Conservation (phyloP, 768 basidiomycete species). For the Boletus vinaceobasis region DNA sequence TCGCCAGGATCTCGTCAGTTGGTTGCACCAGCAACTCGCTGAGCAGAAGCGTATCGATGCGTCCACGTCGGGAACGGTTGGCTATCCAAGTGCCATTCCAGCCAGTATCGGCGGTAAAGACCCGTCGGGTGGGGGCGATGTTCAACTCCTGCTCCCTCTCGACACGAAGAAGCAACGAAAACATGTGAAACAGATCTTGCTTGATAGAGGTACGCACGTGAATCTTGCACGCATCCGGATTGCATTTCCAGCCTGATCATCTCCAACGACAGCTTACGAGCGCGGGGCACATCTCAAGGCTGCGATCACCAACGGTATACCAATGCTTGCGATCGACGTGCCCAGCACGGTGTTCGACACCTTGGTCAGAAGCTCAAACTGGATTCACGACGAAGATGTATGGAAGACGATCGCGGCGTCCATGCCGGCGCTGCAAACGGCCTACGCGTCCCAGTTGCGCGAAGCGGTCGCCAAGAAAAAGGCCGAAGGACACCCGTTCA, state of each 20-base stretch:
- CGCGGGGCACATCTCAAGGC: conserved; percentile 54
- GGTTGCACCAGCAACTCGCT: conserved; percentile 72
- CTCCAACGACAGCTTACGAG: conserved; percentile 52
- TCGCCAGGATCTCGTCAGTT: conserved; percentile 66
- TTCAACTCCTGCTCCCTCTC: conserved; percentile 63
- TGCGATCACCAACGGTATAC: conserved; percentile 56
- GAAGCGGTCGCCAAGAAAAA: conserved; percentile 63
- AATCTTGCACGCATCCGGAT: neutral
- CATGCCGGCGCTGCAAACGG: conserved; percentile 55
- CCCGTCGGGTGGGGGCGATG: conserved; percentile 37
- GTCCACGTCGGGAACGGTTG: conserved; percentile 55
- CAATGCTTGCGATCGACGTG: conserved; percentile 73
- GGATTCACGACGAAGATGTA: conserved; percentile 73
- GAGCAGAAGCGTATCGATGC: conserved; percentile 77
- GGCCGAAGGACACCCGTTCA: conserved; percentile 57
- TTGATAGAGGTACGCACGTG: conserved; percentile 54
- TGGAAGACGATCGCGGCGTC: conserved; percentile 59
- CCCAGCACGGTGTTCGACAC: conserved; percentile 56
- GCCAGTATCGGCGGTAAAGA: conserved; percentile 35
- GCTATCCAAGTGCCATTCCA: conserved; percentile 39
- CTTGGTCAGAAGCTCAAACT: conserved; percentile 53
- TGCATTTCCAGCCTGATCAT: neutral
- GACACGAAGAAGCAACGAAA: conserved; percentile 76
- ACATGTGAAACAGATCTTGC: conserved; percentile 63
- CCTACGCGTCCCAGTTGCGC: conserved; percentile 65